Base-by-base conservation (phyloP, 148 eudicot genomes). In the Dianthus caryophyllus region DNA sequence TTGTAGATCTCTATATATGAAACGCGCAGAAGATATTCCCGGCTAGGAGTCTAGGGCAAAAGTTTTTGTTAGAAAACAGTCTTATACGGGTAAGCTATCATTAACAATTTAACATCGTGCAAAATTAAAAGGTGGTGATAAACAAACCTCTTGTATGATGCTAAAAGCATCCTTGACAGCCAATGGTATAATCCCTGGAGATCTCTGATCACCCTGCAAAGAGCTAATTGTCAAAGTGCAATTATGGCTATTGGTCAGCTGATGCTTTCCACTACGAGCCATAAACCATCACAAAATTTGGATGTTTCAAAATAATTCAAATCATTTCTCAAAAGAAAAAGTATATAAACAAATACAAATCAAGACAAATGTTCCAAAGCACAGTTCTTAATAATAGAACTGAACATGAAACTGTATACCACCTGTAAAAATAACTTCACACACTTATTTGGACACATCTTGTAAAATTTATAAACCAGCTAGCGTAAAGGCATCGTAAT, bases 121-220 rank as follows among this genome's bases (percentile, higher is more conserved):
- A 55, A 36, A 27, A 15, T 47, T 15, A 38, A 24, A n/a, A n/a
- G n/a, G 49, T 39, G 13, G 0, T 68, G 56, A 61, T 58, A 62
- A 5, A 74, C 58, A 53, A 6, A 94, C 99, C 97, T 90, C 97
- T 74, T 94, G 99, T 57, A 94, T 94, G 41, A 94, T 94, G 71
- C 99, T 88, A 73, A 94, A 94, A 75, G 96, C 92, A 84, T 94
- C 99, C 84, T 94, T 94, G 62, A 94, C 99, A 74, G 99, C 99
- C 85, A 94, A 82, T 18, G 99, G 99, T 76, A 94, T 94, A 30
- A 90, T 85, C 38, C 99, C 99, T 60, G 99, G 99, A 64, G 99
- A 94, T 78, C 99, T 84, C 77, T 94, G 99, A 81, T 94, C 97
- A 64, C 99, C 99, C 99, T 94, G 84, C 57, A 38, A 31, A 31